Evolutionary conservation across 768 basidiomycete genomes (phyloP), one percentile per base, ranked within the genome.

Genomic region (Bullera alba): DNA sequence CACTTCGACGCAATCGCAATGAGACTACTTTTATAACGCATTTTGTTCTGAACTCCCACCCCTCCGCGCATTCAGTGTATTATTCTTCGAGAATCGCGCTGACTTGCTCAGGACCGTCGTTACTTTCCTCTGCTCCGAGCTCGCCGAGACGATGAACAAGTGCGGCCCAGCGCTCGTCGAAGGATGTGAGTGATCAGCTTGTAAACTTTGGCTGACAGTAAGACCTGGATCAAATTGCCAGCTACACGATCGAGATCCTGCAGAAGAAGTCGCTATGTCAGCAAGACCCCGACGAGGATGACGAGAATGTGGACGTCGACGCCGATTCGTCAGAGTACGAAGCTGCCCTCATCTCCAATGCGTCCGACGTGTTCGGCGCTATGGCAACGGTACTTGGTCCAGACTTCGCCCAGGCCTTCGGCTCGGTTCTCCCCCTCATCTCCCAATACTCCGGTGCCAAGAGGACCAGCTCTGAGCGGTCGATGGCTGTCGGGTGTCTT

Each of bases 211-310:
- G 28, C 50, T 45, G 26, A 50, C 23, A 41, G 23, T 36, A 70
- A n/a, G 70, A 85, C 57, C 76, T 86, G 36, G 85, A 93, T 32
- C 74, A 77, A 28, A 79, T 99, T 62, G 89, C 84, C 70, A 81
- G 76, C 48, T 86, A 91, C 53, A 83, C 88, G 39, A 76, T 83
- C 48, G 83, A 88, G 64, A 82, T 99, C 58, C 78, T 99, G 37
- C 87, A 91, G 69, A 86, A 90, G 73, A 95, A 93, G 75, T 87
- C 91, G 0, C 80, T 89, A 60, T 97, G 93, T 76, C 95, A 99
- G 73, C 86, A 91, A 71, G 90, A 93, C 65, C 89, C 91, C 41
- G 91, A 93, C 67, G 86, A 87, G 57, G 90, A 90, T 58, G 87
- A 89, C 57, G 79, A 79, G 3, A 86, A 86, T 22, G 70, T 59